These are phyloP conservation scores for Parachlorella kessleri DNA, from an alignment of 139 green algal genomes.

Conservation along the genomic window DNA sequence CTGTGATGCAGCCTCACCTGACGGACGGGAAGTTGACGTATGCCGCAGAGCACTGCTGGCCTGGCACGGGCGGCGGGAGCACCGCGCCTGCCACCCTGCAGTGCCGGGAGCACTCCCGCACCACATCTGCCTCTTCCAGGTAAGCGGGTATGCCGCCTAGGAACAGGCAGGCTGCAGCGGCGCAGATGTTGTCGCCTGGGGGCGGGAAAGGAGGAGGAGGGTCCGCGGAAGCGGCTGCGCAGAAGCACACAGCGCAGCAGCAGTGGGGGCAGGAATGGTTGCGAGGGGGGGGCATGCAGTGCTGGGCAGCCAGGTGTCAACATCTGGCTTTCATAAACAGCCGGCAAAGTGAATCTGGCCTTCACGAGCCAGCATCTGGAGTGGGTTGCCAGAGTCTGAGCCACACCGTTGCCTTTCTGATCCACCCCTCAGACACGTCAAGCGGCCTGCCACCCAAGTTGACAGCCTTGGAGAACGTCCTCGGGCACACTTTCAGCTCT, in stretches of 20 bases:
- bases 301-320: no score
- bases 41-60: neutral
- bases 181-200: constrained; percentile 26
- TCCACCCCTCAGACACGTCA: no score
- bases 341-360: no score
- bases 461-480: no score
- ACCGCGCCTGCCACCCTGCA: constrained; percentile 13
- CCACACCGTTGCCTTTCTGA: no score
- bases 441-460: no score
- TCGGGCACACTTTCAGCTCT: no score
- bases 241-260: neutral
- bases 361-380: no score
- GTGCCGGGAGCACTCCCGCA: constrained; percentile 16
- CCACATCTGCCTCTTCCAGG: constrained; percentile 28
- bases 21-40: constrained; percentile 43
- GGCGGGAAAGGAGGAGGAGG: constrained; percentile 12
- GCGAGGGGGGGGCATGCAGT: no score
- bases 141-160: constrained; percentile 27
- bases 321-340: neutral
- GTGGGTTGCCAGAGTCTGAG: no score
- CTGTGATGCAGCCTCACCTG: constrained; percentile 20
- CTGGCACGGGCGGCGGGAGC: neutral
- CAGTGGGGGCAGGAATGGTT: no score
- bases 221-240: no score
- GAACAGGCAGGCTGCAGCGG: constrained; percentile 42